A percentile compares a stretch with the other conserved stretches of the same genome.
These are phyloP conservation scores for Rhodotorula babjevae DNA, from an alignment of 768 basidiomycete genomes.

Conservation along the genomic window DNA sequence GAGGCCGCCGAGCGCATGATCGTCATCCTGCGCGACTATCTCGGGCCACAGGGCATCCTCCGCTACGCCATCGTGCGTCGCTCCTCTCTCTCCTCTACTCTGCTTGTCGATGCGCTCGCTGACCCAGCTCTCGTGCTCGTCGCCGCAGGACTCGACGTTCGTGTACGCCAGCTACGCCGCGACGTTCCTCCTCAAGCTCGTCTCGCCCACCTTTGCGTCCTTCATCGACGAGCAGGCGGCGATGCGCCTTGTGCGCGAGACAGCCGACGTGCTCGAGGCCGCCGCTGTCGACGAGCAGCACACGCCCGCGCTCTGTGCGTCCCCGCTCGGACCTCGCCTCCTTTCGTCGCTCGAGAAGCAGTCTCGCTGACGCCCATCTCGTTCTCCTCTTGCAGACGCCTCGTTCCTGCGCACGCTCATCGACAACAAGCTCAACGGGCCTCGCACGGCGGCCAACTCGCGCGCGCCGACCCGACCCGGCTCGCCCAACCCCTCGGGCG, in stretches of 20 bases:
- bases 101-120: no score
- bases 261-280: conserved; percentile 71
- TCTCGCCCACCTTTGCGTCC: conserved; percentile 74
- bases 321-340: no score
- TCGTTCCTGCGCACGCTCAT: conserved; percentile 37
- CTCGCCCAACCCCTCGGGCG: conserved; percentile 10
- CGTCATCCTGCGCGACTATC: conserved; percentile 66
- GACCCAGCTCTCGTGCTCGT: neutral
- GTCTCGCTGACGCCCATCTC: no score
- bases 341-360: fast-evolving
- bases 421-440: conserved; percentile 38
- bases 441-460: conserved; percentile 32
- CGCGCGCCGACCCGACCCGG: conserved; percentile 30
- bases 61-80: conserved; percentile 61
- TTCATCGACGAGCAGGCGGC: conserved; percentile 71
- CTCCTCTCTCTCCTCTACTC: no score
- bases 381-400: conserved; percentile 6
- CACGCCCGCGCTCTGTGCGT: conserved; percentile 83
- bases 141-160: conserved; percentile 65
- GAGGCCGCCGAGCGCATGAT: conserved; percentile 33
- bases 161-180: conserved; percentile 91
- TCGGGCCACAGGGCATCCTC: conserved; percentile 70
- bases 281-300: conserved; percentile 74
- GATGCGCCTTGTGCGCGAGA: conserved; percentile 66
- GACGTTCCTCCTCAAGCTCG: conserved; percentile 82